Evolutionary conservation across 2,329 filamentous ascomycete species (phyloP).

Genomic region (Beauveria asiatica): DNA sequence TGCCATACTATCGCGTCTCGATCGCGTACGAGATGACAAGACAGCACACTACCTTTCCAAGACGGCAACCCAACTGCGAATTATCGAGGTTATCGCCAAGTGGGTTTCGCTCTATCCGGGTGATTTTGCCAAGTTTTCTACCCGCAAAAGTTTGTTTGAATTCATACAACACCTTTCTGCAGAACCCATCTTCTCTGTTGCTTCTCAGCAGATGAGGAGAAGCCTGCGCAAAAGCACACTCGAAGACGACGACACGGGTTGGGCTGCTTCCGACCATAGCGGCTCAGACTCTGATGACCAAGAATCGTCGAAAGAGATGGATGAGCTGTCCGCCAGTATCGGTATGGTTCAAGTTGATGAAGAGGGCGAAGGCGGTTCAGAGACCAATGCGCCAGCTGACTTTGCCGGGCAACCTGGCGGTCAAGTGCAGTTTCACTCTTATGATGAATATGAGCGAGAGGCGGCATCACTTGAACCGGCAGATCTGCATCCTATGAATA

Average conservation of each 20-base stretch:
- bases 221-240: constrained; percentile 63
- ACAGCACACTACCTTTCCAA: constrained; percentile 63
- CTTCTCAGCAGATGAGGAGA: constrained; percentile 76
- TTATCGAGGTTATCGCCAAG: constrained; percentile 74
- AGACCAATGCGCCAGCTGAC: constrained; percentile 25
- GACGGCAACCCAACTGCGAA: constrained; percentile 72
- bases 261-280: constrained; percentile 71
- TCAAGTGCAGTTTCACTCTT: constrained; percentile 52
- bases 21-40: constrained; percentile 59
- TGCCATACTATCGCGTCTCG: constrained; percentile 68
- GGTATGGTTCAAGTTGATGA: constrained; percentile 41
- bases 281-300: constrained; percentile 27
- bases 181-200: constrained; percentile 74
- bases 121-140: constrained; percentile 76
- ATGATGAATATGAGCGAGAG: constrained; percentile 74
- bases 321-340: constrained; percentile 33
- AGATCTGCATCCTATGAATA: constrained; percentile 63
- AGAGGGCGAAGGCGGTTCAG: constrained; percentile 35
- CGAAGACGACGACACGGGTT: constrained; percentile 86
- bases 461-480: constrained; percentile 64
- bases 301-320: constrained; percentile 30
- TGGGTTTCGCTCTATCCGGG: constrained; percentile 89
- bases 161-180: constrained; percentile 69
- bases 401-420: constrained; percentile 33
- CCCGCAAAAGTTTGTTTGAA: constrained; percentile 60